Base-by-base conservation (phyloP, 2,329 filamentous ascomycete species). In the Zalaria sp. region DNA sequence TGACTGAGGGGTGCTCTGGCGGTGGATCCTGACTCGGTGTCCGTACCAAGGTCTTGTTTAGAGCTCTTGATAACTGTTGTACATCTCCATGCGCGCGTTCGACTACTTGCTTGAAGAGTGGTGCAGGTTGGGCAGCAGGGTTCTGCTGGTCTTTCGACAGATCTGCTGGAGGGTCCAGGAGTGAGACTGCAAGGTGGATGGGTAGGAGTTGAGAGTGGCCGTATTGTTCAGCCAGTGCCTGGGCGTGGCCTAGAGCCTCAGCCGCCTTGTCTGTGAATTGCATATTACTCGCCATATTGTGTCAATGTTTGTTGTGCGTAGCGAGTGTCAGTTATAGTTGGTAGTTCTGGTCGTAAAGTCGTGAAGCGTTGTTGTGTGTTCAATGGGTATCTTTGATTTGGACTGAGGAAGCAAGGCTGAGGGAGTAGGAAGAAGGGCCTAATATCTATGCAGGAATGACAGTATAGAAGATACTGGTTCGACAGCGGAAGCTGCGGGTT, bases 241-340 rank as follows among this genome's bases (percentile, higher is more conserved):
- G 88, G 61, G 88, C 84, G 61, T 95, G 86, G 55, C 83, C 77
- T 58, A 98, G 73, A 55, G 89, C 83, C 68, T 89, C 85, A 59
- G 88, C 83, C 51, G 85, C 91, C 65, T 83, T 73, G 65, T 96
- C 89, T 51, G 91, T 98, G 61, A 95, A 95, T 60, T 93, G 81
- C 79, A 88, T 85, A 55, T 79, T 76, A 40, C 79, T 75, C 63
- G 73, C 75, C 82, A 87, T 85, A 18, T 18, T 18, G 18, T 2
- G 18, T 18, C 18, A 18, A 18, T 18, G 51, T 51, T 75, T 45
- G 51, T 32, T 32, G 29, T 32, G 29, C 2, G 29, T 32, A n/a
- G 29, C 29, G 37, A 5, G 11, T 26, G 11, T 7, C 8, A 32
- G 29, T 7, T 32, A 32, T 7, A 32, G 29, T 7, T 7, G n/a